Evolutionary conservation across 768 basidiomycete genomes (phyloP).

Genomic region (Galerina sulciceps): DNA sequence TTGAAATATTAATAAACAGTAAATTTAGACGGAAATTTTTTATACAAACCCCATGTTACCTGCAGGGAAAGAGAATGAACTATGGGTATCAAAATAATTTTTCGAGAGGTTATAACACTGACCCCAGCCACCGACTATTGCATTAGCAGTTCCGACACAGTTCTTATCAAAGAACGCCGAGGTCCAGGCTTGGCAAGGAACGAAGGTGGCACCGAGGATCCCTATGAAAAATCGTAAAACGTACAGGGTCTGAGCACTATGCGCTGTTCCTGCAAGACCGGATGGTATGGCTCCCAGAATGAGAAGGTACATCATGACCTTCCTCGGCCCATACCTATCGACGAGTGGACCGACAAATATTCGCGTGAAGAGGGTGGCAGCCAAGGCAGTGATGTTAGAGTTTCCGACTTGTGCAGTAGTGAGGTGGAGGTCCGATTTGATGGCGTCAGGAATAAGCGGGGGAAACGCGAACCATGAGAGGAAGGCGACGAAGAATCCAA

Average conservation of each 20-base stretch:
- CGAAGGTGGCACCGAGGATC: slow-evolving; percentile 63
- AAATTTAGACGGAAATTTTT: not conserved
- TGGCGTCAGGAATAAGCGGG: slow-evolving; percentile 61
- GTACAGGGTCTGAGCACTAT: slow-evolving; percentile 40
- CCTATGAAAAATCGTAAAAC: slow-evolving; percentile 61
- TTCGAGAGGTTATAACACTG: slow-evolving; percentile 26
- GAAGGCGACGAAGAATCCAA: slow-evolving; percentile 59
- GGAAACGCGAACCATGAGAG: slow-evolving; percentile 62
- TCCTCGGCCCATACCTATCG: slow-evolving; percentile 54
- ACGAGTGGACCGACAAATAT: slow-evolving; percentile 53
- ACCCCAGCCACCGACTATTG: slow-evolving; percentile 62
- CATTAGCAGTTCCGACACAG: slow-evolving; percentile 49
- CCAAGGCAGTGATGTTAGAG: slow-evolving; percentile 53
- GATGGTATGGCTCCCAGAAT: slow-evolving; percentile 62
- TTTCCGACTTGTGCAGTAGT: slow-evolving; percentile 51
- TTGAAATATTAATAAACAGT: not conserved
- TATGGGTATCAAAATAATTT: not conserved
- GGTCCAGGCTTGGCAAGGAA: slow-evolving; percentile 65
- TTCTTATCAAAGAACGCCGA: slow-evolving; percentile 62
- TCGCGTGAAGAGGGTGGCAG: slow-evolving; percentile 53
- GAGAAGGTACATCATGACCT: slow-evolving; percentile 57
- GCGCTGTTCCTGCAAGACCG: slow-evolving; percentile 57
- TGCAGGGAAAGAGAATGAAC: not conserved
- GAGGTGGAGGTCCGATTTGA: slow-evolving; percentile 55
- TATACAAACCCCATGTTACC: slow-evolving; percentile 36